Evolutionary conservation across 345 rosid genomes (phyloP).

Genomic region (Moricandia arvensis): DNA sequence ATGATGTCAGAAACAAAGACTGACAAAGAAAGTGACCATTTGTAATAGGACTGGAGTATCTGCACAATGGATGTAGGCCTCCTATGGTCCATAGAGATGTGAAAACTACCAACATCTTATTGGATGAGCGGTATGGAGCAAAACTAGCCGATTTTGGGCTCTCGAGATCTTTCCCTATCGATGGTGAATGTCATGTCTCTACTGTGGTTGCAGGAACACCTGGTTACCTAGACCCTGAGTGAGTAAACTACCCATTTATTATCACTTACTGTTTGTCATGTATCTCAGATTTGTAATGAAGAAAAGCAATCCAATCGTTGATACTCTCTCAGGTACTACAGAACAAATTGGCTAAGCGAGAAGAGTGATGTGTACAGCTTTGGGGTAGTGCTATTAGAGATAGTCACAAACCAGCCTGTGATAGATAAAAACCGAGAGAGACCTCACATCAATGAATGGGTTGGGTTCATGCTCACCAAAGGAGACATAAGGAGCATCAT

Average conservation of each 20-base stretch:
- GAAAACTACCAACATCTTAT: slow-evolving; percentile 51
- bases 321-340: slow-evolving; percentile 23
- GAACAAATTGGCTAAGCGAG: slow-evolving; percentile 38
- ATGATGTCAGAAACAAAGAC: not conserved
- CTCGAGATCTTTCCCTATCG: slow-evolving; percentile 47
- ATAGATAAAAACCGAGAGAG: slow-evolving; percentile 25
- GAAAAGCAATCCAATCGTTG: not conserved
- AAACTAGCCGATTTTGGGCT: slow-evolving; percentile 64
- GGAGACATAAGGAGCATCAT: slow-evolving; percentile 47
- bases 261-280: not conserved
- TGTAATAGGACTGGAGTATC: slow-evolving; percentile 40
- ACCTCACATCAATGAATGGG: slow-evolving; percentile 44
- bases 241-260: slow-evolving; percentile 8
- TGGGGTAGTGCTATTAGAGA: slow-evolving; percentile 50
- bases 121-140: slow-evolving; percentile 47
- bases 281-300: not conserved
- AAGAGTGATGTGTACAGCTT: slow-evolving; percentile 63
- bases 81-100: slow-evolving; percentile 62
- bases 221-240: slow-evolving; percentile 67
- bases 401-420: slow-evolving; percentile 48
- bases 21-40: not conserved
- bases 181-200: slow-evolving; percentile 31
- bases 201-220: slow-evolving; percentile 48
- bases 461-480: slow-evolving; percentile 34
- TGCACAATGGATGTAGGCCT: slow-evolving; percentile 59